A percentile compares a stretch with the other conserved stretches of the same genome.
Conservation (phyloP, 2,329 filamentous ascomycete species). For the Cladosporium sp. region DNA sequence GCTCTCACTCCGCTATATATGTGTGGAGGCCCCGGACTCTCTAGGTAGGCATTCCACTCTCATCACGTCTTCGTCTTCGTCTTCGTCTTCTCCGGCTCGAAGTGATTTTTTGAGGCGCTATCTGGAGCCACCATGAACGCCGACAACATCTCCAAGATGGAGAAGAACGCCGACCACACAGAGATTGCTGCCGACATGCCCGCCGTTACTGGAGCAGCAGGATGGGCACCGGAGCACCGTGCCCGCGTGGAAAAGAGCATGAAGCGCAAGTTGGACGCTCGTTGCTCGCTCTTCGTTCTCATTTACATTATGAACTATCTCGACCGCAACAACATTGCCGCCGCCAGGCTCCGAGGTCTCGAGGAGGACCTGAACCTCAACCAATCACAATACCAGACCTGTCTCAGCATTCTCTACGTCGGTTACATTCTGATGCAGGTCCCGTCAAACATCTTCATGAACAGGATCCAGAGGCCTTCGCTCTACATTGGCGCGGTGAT, state of each 20-base stretch:
- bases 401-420: constrained; percentile 39
- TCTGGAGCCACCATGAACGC: not conserved
- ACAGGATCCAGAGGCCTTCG: constrained; percentile 28
- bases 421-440: constrained; percentile 33
- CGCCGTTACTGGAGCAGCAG: constrained; percentile 7
- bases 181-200: constrained; percentile 8
- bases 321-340: constrained; percentile 53
- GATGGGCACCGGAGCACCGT: constrained; percentile 15
- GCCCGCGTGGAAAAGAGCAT: constrained; percentile 5
- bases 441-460: constrained; percentile 33
- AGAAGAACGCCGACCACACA: constrained; percentile 24
- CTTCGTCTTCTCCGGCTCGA: not conserved
- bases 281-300: constrained; percentile 59
- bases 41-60: not conserved
- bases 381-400: constrained; percentile 48
- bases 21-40: too few species aligned
- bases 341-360: constrained; percentile 59
- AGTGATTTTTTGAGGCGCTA: too few species aligned
- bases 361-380: constrained; percentile 53
- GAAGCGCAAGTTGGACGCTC: constrained; percentile 60
- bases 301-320: constrained; percentile 27
- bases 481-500: constrained; percentile 28
- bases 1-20: too few species aligned
- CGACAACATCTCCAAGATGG: constrained; percentile 16
- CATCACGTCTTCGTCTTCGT: not conserved